Evolutionary conservation across 345 rosid species (phyloP), one percentile per base, ranked within the genome.

Genomic region (Pugionium cornutum): DNA sequence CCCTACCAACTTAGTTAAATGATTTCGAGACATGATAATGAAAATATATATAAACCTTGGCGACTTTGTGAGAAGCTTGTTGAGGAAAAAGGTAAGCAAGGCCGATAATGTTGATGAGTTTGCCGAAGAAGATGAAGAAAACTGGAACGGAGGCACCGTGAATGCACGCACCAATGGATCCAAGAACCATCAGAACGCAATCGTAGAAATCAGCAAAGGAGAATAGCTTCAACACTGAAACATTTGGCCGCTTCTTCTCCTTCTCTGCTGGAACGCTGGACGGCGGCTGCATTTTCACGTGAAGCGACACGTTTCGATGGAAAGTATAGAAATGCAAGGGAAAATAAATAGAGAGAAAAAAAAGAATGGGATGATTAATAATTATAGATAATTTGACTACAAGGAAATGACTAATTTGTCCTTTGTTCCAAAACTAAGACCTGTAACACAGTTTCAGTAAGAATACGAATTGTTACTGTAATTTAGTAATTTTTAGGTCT

Each of bases 101-200:
- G 9, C 99, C 99, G 37, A 90, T 77, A 27, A 90, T 57, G 60
- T 94, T 88, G 10, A 94, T 94, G 64, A 94, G 39, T 79, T 90
- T 88, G 0, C 99, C 99, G 42, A 94, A 94, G 83, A 83, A 94
- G 51, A 90, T 86, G 81, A 94, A 94, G 82, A 94, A 94, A 7
- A 94, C 81, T 9, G 99, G 99, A 8, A 94, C 96, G 0, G 99
- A 90, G 72, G 85, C 95, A 2, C 99, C 99, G 52, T 94, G 99
- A 75, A 81, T 32, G 60, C 83, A 78, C 8, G 97, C 99, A 29
- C 87, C 96, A 4, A 90, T 61, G 29, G 99, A 94, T 57, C 99
- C 99, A 42, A 90, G 26, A 10, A 64, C 75, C 99, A 94, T 94
- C 44, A 94, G 64, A 52, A 88, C 76, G 44, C 54, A 81, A 54